phyloP scores from a whole-genome alignment of 768 basidiomycete species.

The Grammothele lineata region DNA sequence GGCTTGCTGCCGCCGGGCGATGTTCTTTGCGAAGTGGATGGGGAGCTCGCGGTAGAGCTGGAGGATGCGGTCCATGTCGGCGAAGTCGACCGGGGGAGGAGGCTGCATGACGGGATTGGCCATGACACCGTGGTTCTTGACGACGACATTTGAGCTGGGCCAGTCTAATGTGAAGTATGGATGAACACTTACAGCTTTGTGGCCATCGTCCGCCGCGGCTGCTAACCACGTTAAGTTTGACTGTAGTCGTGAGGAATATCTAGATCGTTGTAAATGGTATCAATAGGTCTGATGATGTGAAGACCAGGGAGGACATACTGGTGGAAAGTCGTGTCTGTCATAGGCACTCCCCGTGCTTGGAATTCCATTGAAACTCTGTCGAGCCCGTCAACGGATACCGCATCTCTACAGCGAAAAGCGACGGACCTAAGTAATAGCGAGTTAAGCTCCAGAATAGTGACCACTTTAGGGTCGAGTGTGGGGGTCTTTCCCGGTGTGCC shows the following conservation, averaged over 20 bases:
- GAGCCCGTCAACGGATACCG: not conserved
- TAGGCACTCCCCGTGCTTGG: conserved; percentile 46
- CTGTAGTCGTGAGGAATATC: conserved; percentile 60
- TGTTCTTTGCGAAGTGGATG: conserved; percentile 50
- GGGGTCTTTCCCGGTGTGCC: conserved; percentile 6
- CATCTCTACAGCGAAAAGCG: not conserved
- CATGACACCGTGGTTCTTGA: conserved; percentile 24
- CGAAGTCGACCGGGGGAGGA: conserved; percentile 47
- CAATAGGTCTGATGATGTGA: not conserved
- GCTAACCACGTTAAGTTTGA: conserved; percentile 71
- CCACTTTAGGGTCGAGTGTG: conserved; percentile 46
- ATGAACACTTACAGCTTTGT: conserved; percentile 36
- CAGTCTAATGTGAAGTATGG: too few relatives aligned
- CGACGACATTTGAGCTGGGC: too few relatives aligned
- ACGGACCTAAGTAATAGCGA: conserved; percentile 63
- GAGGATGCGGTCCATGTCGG: conserved; percentile 55
- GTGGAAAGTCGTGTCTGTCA: conserved; percentile 46
- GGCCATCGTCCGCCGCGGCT: conserved; percentile 55
- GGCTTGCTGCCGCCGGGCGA: conserved; percentile 23
- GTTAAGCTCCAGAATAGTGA: conserved; percentile 62
- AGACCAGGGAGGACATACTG: conserved; percentile 41
- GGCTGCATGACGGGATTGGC: conserved; percentile 56
- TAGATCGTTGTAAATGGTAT: conserved; percentile 21
- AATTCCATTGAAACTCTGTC: conserved; percentile 58
- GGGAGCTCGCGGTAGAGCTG: conserved; percentile 62